These are phyloP conservation scores for Salix arbutifolia DNA, from an alignment of 345 rosid species.

Conservation along the genomic window DNA sequence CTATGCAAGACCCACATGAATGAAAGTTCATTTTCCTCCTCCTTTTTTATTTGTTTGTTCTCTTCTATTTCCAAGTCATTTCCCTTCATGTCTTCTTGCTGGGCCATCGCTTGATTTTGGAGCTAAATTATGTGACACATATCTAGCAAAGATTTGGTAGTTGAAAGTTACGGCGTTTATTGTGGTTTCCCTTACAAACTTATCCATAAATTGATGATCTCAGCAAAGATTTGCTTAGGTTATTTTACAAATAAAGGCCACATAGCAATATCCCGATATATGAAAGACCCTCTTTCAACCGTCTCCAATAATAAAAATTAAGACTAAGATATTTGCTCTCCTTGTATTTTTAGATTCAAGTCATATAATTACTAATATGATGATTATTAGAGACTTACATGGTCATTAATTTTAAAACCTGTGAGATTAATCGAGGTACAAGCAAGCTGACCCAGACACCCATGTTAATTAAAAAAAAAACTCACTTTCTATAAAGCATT, in stretches of 20 bases:
- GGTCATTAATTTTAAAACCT: too few relatives aligned
- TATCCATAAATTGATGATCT: conserved; percentile 7
- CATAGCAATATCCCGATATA: background rate
- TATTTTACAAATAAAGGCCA: background rate
- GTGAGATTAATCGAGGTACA: too few relatives aligned
- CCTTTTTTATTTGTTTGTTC: conserved; percentile 17
- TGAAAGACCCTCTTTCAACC: background rate
- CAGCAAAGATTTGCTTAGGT: background rate
- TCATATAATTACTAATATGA: too few relatives aligned
- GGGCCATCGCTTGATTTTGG: conserved; percentile 15
- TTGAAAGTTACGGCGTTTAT: background rate
- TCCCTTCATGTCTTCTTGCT: conserved; percentile 15
- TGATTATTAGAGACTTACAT: too few relatives aligned
- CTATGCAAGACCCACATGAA: conserved; percentile 3
- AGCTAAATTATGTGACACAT: conserved; percentile 6
- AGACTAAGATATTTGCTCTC: too few relatives aligned
- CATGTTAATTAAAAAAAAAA: too few relatives aligned
- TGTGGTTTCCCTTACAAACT: background rate
- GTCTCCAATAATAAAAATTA: too few relatives aligned
- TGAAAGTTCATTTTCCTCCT: conserved; percentile 11
- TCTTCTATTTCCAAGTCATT: conserved; percentile 1
- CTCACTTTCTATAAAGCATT: background rate
- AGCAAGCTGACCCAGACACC: rapidly evolving
- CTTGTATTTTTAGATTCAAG: too few relatives aligned
- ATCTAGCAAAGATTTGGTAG: conserved; percentile 15